Conservation (phyloP, 2,329 filamentous ascomycete genomes). For the Xylariomycetidae sp. region DNA sequence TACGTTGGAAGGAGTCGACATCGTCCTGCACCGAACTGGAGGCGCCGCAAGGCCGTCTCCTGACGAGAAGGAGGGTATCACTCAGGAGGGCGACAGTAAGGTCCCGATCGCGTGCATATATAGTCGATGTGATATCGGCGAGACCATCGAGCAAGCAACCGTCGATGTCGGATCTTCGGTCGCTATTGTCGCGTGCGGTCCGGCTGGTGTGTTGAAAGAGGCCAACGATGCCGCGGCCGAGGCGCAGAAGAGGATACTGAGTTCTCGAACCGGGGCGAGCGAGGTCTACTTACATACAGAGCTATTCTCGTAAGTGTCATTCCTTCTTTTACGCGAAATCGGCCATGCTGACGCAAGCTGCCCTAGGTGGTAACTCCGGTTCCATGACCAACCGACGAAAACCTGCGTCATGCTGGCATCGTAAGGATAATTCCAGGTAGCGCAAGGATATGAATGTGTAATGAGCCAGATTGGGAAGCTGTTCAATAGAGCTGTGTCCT, state of each 20-base stretch:
- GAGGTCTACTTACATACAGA: constrained; percentile 25
- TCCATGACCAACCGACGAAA: too few relatives aligned
- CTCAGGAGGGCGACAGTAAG: constrained; percentile 3
- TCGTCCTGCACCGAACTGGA: constrained; percentile 20
- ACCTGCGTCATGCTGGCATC: too few relatives aligned
- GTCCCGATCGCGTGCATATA: constrained; percentile 2
- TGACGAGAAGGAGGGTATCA: background rate
- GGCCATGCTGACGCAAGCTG: too few relatives aligned
- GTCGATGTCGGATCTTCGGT: constrained; percentile 13
- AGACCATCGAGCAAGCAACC: constrained; percentile 14
- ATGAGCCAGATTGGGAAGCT: too few relatives aligned
- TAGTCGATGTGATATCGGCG: constrained; percentile 17
- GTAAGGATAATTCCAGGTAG: too few relatives aligned
- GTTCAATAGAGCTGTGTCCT: too few relatives aligned
- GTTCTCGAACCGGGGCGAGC: constrained; percentile 13
- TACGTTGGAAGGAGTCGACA: constrained; percentile 11
- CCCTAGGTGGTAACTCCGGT: too few relatives aligned
- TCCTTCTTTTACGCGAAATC: too few relatives aligned
- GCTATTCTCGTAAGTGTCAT: constrained; percentile 20
- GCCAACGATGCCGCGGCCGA: constrained; percentile 21
- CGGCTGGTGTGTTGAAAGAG: constrained; percentile 15
- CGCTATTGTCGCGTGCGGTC: constrained; percentile 22
- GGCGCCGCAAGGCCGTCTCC: constrained; percentile 4
- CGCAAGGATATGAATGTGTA: too few relatives aligned
- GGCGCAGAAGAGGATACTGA: constrained; percentile 20